Conservation (phyloP, 495 filamentous ascomycete genomes). For the Trichoderma virens region DNA sequence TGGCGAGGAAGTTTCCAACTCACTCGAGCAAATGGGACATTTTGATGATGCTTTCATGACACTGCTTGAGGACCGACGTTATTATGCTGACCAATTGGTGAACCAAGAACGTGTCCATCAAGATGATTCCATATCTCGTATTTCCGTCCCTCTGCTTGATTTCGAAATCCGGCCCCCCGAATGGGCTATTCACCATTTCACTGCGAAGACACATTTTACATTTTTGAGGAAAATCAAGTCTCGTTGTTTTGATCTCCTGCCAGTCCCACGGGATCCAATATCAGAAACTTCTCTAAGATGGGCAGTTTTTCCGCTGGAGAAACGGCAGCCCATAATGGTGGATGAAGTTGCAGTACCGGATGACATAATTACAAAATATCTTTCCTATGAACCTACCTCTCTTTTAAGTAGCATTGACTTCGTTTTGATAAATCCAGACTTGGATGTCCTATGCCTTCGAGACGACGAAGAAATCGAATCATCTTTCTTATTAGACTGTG, state of each 20-base stretch:
- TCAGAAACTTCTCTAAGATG: background rate
- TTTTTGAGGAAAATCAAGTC: background rate
- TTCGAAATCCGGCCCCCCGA: background rate
- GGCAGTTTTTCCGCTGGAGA: background rate
- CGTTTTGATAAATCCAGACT: background rate
- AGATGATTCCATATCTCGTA: background rate
- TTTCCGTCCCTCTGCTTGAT: slow-evolving; percentile 3
- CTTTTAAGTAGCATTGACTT: background rate
- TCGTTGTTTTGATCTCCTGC: background rate
- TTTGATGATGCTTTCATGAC: slow-evolving; percentile 6
- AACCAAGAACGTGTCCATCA: slow-evolving; percentile 1
- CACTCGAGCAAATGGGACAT: background rate
- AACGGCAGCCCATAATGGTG: background rate
- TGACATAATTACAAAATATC: background rate
- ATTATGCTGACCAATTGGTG: background rate
- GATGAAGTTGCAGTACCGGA: background rate
- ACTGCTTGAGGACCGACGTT: background rate
- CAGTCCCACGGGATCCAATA: background rate
- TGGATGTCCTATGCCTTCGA: background rate
- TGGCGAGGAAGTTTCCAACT: background rate
- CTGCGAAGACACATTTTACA: background rate
- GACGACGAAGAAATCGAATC: background rate
- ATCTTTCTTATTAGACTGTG: background rate
- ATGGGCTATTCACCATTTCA: background rate
- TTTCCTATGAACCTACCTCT: background rate